These are phyloP conservation scores for Talaromyces sp. DNA, from an alignment of 2,329 filamentous ascomycete species.

Conservation along the genomic window DNA sequence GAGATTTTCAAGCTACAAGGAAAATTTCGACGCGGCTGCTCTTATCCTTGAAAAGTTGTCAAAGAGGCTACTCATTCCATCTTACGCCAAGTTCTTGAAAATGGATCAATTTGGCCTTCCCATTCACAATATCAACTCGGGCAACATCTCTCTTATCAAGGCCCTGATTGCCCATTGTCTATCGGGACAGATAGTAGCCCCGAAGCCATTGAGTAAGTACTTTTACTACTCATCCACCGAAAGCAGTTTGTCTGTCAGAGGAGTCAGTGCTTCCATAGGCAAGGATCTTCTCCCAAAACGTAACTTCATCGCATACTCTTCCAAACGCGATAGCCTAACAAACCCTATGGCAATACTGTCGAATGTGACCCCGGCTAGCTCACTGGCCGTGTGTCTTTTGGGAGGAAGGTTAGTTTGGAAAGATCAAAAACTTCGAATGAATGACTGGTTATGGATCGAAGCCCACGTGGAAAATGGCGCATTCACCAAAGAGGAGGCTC, in stretches of 20 bases:
- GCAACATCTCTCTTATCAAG: slow-evolving; percentile 48
- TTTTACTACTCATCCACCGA: not conserved
- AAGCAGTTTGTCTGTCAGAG: no score
- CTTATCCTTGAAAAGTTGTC: slow-evolving; percentile 4
- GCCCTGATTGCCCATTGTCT: slow-evolving; percentile 50
- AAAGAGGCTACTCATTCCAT: not conserved
- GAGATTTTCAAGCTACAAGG: slow-evolving; percentile 7
- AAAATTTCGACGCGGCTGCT: not conserved
- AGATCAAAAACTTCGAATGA: slow-evolving; percentile 31
- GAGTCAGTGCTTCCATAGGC: no score
- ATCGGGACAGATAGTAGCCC: slow-evolving; percentile 50
- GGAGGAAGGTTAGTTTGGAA: slow-evolving; percentile 25
- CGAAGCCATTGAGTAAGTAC: slow-evolving; percentile 12
- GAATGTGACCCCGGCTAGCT: slow-evolving; percentile 35
- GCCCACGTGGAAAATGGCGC: slow-evolving; percentile 18
- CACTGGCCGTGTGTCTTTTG: slow-evolving; percentile 30
- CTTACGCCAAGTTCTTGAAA: not conserved
- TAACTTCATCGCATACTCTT: no score
- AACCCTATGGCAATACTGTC: slow-evolving; percentile 13
- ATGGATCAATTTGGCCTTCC: slow-evolving; percentile 38
- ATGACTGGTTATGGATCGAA: slow-evolving; percentile 35
- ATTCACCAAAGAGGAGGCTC: slow-evolving; percentile 7
- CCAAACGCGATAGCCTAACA: no score
- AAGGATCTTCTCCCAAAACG: no score
- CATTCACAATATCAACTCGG: slow-evolving; percentile 50